Base-by-base conservation (phyloP, 257 asterid species). In the Capsicum rhomboideum region DNA sequence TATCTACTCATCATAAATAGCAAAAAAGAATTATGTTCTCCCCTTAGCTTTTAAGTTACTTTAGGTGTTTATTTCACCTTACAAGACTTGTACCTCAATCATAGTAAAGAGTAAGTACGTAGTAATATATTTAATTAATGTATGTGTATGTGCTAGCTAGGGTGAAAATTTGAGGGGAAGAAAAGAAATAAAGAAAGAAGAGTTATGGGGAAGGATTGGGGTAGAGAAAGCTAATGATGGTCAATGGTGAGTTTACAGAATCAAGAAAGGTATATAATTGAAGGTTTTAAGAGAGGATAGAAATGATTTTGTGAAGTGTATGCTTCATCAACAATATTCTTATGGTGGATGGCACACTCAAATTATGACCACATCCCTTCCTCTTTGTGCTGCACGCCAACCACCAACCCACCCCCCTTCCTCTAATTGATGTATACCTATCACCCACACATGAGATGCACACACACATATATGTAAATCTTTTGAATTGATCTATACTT, bases 41-140 rank as follows among this genome's bases (percentile, higher is more conserved):
- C 88, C 92, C 97, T 90, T 90, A 71, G 89, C 95, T 92, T 93
- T 89, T 80, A 93, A 93, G 97, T 92, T 91, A 93, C 97, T 90
- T 89, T 89, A 88, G 75, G 78, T 84, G 82, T 82, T 74, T 68
- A 68, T 1, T 68, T 87, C 86, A 88, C 90, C 91, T 82, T 87
- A 86, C 89, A 80, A 87, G 79, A 84, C 89, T 87, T 84, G 78
- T 88, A 75, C 26, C 82, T 71, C 83, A 81, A 84, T 84, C 87
- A 87, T 85, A 69, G 81, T 75, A 26, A 23, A 75, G 61, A 75
- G 42, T 58, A 67, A 64, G 82, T 66, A 80, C 80, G 58, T 74
- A 23, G 58, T 21, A 68, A 68, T 68, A 68, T 68, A 68, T 68
- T 68, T 68, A 68, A 74, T 74, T 74, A 74, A 74, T 46, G 56